Evolutionary conservation across 192 early-diverging fungal species (phyloP).

Genomic region (Entophlyctis luteolus): DNA sequence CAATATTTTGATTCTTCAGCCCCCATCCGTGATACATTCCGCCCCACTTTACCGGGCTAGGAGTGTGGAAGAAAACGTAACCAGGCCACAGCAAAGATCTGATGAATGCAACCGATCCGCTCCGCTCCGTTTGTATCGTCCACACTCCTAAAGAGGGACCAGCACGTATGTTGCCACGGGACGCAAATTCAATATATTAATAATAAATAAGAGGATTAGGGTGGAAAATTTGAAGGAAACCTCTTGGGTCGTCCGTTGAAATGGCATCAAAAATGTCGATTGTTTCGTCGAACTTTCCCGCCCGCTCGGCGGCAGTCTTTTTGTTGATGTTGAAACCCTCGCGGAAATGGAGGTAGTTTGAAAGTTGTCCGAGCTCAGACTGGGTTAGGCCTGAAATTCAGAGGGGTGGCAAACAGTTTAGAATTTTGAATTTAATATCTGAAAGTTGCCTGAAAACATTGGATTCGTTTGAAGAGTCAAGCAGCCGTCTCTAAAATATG

Average conservation of each 20-base stretch:
- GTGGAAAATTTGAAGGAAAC: too few relatives aligned
- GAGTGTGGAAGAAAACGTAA: slow-evolving; percentile 50
- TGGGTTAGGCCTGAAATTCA: slow-evolving; percentile 31
- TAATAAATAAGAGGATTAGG: not conserved
- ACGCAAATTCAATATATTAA: not conserved
- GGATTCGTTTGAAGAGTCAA: slow-evolving; percentile 40
- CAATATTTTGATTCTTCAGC: slow-evolving; percentile 48
- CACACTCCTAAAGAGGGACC: slow-evolving; percentile 52
- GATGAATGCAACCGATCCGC: slow-evolving; percentile 42
- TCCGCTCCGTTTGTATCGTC: slow-evolving; percentile 45
- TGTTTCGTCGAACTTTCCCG: slow-evolving; percentile 44
- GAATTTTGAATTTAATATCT: not conserved
- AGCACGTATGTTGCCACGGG: not conserved
- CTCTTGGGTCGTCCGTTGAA: slow-evolving; percentile 47
- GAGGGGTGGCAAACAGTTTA: not conserved
- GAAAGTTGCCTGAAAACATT: slow-evolving; percentile 34
- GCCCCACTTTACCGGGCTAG: slow-evolving; percentile 41
- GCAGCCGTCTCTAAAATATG: slow-evolving; percentile 46
- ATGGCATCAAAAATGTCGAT: slow-evolving; percentile 57
- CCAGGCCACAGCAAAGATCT: slow-evolving; percentile 57
- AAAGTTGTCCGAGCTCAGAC: slow-evolving; percentile 41
- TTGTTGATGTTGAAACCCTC: slow-evolving; percentile 52
- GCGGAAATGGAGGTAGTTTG: slow-evolving; percentile 52
- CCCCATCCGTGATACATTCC: slow-evolving; percentile 52
- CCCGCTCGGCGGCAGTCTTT: slow-evolving; percentile 42